Conservation (phyloP, 2,329 filamentous ascomycete genomes). For the Aureobasidium sp. region DNA sequence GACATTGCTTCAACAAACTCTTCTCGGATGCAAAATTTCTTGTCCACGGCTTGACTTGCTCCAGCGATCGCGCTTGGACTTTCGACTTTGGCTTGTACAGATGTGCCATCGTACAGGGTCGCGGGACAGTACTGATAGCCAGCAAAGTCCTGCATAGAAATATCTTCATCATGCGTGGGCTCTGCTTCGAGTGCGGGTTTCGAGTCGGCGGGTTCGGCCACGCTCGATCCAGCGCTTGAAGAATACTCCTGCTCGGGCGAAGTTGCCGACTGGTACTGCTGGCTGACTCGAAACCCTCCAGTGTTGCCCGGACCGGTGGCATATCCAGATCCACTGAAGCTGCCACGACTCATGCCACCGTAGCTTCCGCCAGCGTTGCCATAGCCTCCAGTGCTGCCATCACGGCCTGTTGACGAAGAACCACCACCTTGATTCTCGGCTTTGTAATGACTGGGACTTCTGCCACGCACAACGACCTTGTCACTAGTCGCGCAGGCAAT, state of each 20-base stretch:
- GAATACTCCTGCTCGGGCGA: slow-evolving; percentile 28
- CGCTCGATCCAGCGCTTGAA: slow-evolving; percentile 36
- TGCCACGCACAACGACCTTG: slow-evolving; percentile 79
- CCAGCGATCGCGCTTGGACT: neutral
- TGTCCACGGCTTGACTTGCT: neutral
- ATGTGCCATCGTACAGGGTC: slow-evolving; percentile 25
- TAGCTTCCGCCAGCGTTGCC: slow-evolving; percentile 28
- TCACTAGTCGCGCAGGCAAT: slow-evolving; percentile 67
- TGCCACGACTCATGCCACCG: slow-evolving; percentile 25
- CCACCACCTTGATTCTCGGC: slow-evolving; percentile 50
- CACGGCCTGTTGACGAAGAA: slow-evolving; percentile 50
- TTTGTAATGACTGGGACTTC: slow-evolving; percentile 62
- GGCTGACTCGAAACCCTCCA: slow-evolving; percentile 25
- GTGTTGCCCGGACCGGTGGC: slow-evolving; percentile 20
- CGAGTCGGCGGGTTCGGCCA: slow-evolving; percentile 26
- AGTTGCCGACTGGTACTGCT: slow-evolving; percentile 23
- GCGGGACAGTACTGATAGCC: slow-evolving; percentile 43
- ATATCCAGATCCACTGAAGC: slow-evolving; percentile 16
- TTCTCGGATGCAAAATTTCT: slow-evolving; percentile 34
- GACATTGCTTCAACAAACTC: slow-evolving; percentile 34
- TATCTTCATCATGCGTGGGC: slow-evolving; percentile 37
- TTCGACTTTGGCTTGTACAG: slow-evolving; percentile 2
- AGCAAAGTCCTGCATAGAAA: slow-evolving; percentile 36
- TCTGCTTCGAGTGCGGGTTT: slow-evolving; percentile 32
- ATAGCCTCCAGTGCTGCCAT: slow-evolving; percentile 48